phyloP scores from a whole-genome alignment of 2,329 filamentous ascomycete species.

The Neonectria magnoliae region DNA sequence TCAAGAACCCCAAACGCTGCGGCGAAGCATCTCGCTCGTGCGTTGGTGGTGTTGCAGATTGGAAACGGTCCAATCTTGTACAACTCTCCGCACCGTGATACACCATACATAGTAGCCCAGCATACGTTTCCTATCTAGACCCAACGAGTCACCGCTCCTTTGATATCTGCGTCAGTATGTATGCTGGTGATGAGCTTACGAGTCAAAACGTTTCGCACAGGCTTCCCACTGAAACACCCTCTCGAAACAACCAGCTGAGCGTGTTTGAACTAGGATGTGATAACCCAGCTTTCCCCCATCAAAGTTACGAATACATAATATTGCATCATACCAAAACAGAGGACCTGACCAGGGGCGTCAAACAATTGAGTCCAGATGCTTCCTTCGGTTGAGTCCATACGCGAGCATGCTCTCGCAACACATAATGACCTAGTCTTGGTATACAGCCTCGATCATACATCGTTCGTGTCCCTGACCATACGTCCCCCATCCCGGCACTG shows the following conservation, averaged over 20 bases:
- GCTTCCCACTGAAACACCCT: constrained; percentile 10
- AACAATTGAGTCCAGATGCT: background rate
- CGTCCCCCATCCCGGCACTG: constrained; percentile 16
- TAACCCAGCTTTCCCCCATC: background rate
- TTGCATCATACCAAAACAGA: background rate
- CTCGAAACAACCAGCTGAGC: constrained; percentile 9
- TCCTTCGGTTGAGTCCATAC: background rate
- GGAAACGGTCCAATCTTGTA: background rate
- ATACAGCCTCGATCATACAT: constrained; percentile 27
- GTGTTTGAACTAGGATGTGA: constrained; percentile 5
- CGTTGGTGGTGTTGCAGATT: background rate
- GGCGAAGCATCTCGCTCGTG: background rate
- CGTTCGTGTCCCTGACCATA: constrained; percentile 16
- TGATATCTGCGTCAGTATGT: background rate
- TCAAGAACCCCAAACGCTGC: background rate
- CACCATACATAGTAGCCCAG: background rate
- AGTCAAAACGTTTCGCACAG: constrained; percentile 11
- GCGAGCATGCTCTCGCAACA: constrained; percentile 2
- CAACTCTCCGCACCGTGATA: background rate
- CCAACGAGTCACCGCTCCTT: background rate
- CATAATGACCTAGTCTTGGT: background rate
- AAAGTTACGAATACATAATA: background rate
- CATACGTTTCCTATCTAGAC: background rate
- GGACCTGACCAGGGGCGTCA: background rate
- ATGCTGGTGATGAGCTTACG: background rate